Evolutionary conservation across 768 basidiomycete genomes (phyloP).

Genomic region (Auriculariales sp.): DNA sequence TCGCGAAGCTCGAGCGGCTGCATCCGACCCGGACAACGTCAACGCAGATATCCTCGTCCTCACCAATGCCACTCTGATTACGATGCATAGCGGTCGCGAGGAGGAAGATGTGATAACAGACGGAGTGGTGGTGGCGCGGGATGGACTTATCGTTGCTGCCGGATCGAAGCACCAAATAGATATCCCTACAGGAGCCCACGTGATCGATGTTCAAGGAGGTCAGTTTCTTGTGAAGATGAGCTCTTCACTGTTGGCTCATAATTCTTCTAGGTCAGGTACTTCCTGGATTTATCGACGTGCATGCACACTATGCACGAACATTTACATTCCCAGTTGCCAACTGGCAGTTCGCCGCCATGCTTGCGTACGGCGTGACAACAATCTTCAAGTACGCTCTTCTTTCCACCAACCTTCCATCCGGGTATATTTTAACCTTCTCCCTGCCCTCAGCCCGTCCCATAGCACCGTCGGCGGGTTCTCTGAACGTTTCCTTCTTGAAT

Average conservation of each 20-base stretch:
- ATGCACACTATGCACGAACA: slow-evolving; percentile 59
- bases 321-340: slow-evolving; percentile 43
- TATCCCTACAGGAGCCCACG: slow-evolving; percentile 24
- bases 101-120: slow-evolving; percentile 34
- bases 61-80: slow-evolving; percentile 53
- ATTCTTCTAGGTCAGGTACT: slow-evolving; percentile 36
- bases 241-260: neutral
- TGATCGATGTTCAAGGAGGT: slow-evolving; percentile 53
- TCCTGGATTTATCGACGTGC: slow-evolving; percentile 64
- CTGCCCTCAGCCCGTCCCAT: neutral
- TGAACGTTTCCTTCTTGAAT: slow-evolving; percentile 55
- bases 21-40: slow-evolving; percentile 4
- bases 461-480: slow-evolving; percentile 42
- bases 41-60: slow-evolving; percentile 40
- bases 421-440: neutral
- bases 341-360: slow-evolving; percentile 64
- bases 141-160: slow-evolving; percentile 42
- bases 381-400: slow-evolving; percentile 45
- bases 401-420: neutral
- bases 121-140: slow-evolving; percentile 37
- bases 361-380: slow-evolving; percentile 64
- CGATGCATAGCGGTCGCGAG: slow-evolving; percentile 43
- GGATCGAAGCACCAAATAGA: slow-evolving; percentile 20
- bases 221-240: slow-evolving; percentile 7
- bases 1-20: slow-evolving; percentile 24